Base-by-base conservation (phyloP, 345 rosid genomes). In the Eucalyptus fibrosa region DNA sequence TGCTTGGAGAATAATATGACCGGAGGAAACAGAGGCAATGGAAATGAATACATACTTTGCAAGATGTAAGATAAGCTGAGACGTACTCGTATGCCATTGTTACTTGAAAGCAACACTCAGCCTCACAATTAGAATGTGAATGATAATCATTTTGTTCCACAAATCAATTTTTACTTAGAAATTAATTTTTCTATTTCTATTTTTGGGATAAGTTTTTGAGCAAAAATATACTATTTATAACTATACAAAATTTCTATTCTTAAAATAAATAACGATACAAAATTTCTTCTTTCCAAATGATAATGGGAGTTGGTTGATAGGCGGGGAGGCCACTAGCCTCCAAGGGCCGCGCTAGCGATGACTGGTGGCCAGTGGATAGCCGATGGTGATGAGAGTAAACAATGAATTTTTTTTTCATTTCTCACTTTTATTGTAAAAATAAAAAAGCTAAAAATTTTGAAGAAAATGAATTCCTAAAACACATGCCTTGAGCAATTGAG, bases 271-370 rank as follows among this genome's bases (percentile, higher is more conserved):
- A 53, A 53, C 1, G 1, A 53, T 19, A 53, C 11, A 2, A 21
- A 21, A 2, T 53, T 19, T 53, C 2, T 53, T 19, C 5, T 19
- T 53, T 53, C 10, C 0, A 17, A 18, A 1, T 18, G 23, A 2
- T 0, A 0, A 17, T 18, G 4, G 23, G 2, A 53, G 11, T 0
- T 53, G 11, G 0, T 53, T 0, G 2, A 21, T 0, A 8, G 5
- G 24, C 0, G 0, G 24, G 56, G 59, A 53, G 56, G 23, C 2
- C 9, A 44, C 45, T 44, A 7, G 2, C 9, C 45, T 44, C 9
- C 1, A 5, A 4, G 12, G 49, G 12, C 12, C 12, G 0, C 1
- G 4, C 49, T 11, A 47, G 56, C 0, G 9, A 2, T 2, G 2
- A 51, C 0, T 7, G 1, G 23, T 51, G 56, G 56, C 56, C 4